Conservation (phyloP, 139 green algal species). For the Closterium sp. region DNA sequence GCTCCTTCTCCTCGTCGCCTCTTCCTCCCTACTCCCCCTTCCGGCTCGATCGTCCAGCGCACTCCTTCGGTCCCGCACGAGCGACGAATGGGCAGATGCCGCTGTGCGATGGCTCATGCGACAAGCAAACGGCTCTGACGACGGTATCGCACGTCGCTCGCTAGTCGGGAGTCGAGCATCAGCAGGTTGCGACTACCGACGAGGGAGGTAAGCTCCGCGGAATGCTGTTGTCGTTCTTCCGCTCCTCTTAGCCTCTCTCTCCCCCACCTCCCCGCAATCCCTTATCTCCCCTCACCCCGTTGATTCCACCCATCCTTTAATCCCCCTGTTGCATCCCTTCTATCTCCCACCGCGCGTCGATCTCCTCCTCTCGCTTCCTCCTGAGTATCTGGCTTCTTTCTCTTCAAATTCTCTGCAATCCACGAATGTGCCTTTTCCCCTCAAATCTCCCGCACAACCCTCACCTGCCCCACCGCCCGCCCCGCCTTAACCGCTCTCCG, state of each 20-base stretch:
- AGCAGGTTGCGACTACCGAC: background rate
- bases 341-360: too few relatives aligned
- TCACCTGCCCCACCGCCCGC: too few relatives aligned
- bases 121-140: background rate
- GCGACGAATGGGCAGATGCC: background rate
- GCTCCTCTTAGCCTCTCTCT: background rate
- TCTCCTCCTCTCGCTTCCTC: too few relatives aligned
- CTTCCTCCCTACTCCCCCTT: background rate
- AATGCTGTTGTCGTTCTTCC: background rate
- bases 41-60: background rate
- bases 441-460: background rate
- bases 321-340: too few relatives aligned
- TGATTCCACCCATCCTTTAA: too few relatives aligned
- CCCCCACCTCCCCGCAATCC: background rate
- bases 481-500: too few relatives aligned
- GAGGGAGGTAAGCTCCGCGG: background rate
- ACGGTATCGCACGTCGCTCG: background rate
- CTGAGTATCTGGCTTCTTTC: too few relatives aligned
- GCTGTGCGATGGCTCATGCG: background rate
- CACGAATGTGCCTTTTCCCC: too few relatives aligned
- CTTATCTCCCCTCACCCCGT: too few relatives aligned
- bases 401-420: too few relatives aligned
- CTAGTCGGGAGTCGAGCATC: background rate
- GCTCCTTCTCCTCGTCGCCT: background rate
- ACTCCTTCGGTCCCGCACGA: background rate